Base-by-base conservation (phyloP, 2,329 filamentous ascomycete genomes). In the Hyphodiscus sp. region DNA sequence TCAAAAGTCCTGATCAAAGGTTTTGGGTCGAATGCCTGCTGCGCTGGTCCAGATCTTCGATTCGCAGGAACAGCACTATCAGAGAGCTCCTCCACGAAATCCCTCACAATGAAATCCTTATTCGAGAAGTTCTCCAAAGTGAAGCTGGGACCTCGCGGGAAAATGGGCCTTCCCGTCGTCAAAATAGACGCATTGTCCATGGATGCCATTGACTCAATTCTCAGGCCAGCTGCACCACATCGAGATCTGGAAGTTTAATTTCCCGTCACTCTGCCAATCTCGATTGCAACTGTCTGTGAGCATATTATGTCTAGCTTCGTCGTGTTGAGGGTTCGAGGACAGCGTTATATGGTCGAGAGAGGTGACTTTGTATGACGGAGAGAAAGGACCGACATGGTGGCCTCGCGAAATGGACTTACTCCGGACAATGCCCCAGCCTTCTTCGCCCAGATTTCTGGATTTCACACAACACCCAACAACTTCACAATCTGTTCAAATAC, bases 1-100 rank as follows among this genome's bases (percentile, higher is more conserved):
- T 99, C 94, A 69, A 99, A 99, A 1, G 90, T 91, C 55, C 94
- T 85, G 65, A 99, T 99, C 63, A 99, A 77, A 30, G 94, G 95
- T 72, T 99, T 99, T 0, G 94, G 91, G 66, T 99, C 94, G 73
- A 99, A 99, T 4, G 78, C 73, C 57, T 79, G 77, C 67, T 76
- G 77, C 57, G 74, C 76, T 59, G 81, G 78, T 8, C 81, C 84
- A 15, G 91, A 96, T 55, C 89, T 86, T 51, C 94, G 88, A 66
- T 85, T 88, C 20, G 79, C 76, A n/a, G 89, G 85, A 38, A 90
- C 81, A 20, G 90, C 88, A 62, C 79, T 87, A 59, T 97, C 91
- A 49, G 92, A 94, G 54, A 99, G 83, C 49, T 86, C 83, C 69
- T 99, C 95, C 64, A 99, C 86, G 69, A 99, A 99, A 74, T 99